phyloP scores from a whole-genome alignment of 805 yeast species.

The Zygotorulaspora chibaensis region DNA sequence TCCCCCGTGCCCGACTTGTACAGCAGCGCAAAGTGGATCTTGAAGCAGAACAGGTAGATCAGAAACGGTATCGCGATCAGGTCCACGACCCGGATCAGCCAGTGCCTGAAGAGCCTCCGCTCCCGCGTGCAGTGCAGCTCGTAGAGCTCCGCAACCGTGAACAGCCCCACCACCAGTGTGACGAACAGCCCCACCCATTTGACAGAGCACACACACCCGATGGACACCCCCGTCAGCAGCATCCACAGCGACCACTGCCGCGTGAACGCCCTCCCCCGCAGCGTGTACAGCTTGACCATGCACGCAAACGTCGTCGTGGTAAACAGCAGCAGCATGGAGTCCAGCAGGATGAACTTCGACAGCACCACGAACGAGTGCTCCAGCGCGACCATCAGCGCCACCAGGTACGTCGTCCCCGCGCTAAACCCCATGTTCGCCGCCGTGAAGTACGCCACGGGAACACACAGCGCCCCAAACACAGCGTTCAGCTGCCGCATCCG shows the following conservation, averaged over 20 bases:
- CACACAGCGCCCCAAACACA: slow-evolving; percentile 72
- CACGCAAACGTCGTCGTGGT: slow-evolving; percentile 77
- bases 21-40: slow-evolving; percentile 72
- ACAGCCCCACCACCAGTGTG: slow-evolving; percentile 56
- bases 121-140: slow-evolving; percentile 40
- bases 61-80: slow-evolving; percentile 68
- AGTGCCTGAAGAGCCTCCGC: slow-evolving; percentile 50
- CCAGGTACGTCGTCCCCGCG: slow-evolving; percentile 67
- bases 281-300: slow-evolving; percentile 66
- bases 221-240: slow-evolving; percentile 55
- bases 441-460: slow-evolving; percentile 83
- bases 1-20: slow-evolving; percentile 89
- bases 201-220: slow-evolving; percentile 80
- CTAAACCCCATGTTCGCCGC: slow-evolving; percentile 72
- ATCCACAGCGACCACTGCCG: slow-evolving; percentile 72
- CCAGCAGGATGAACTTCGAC: slow-evolving; percentile 85
- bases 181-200: slow-evolving; percentile 82
- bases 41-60: slow-evolving; percentile 70
- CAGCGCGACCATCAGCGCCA: slow-evolving; percentile 72
- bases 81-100: slow-evolving; percentile 62
- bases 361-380: slow-evolving; percentile 82
- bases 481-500: slow-evolving; percentile 89
- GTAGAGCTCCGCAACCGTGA: slow-evolving; percentile 50
- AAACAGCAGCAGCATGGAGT: slow-evolving; percentile 86
- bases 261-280: slow-evolving; percentile 50